Base-by-base conservation (phyloP, 495 filamentous ascomycete species). In the Neurospora africana region DNA sequence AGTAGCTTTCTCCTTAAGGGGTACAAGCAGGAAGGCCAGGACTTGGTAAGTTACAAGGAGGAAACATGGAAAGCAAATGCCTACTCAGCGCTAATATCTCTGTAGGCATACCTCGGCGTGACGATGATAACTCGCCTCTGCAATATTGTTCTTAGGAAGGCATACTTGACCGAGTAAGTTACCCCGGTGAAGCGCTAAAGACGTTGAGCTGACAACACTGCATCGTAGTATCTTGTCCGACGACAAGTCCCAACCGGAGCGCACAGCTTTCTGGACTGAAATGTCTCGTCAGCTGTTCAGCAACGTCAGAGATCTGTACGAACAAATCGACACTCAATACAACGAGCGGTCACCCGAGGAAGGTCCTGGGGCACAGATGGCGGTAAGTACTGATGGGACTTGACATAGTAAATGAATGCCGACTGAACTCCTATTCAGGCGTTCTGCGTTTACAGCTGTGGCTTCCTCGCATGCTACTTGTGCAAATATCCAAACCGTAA, bases 361-460 rank as follows among this genome's bases (percentile, higher is more conserved):
- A 39, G 82, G 84, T 17, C 79, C 82, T 44, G 84, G 84, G 15
- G 84, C 84, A 21, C 85, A 86, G 74, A 84, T 87, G 81, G 83
- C 82, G 38, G 83, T 84, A 75, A 78, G 83, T 74, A 38, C 37
- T 41, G 2, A 30, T 43, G 6, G 47, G 6, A 30, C 6, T 3
- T 69, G 69, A 33, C n/a, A 19, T n/a, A 58, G 17, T 13, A 53
- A 65, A 19, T 33, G 53, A 21, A 65, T 23, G n/a, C 21, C 37
- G n/a, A 68, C 65, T 76, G 38, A 79, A 47, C 4, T 36, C 19
- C 19, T 9, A 21, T n/a, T 19, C 44, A 79, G 79, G 82, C 83
- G 0, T 87, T 87, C 70, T 84, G 83, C 58, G 82, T 85, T 8
- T 87, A 86, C 27, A 83, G 79, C 41, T 87, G 85, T 71, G 85